These are phyloP conservation scores for Verticillium longisporum DNA, from an alignment of 2,329 filamentous ascomycete species.

Conservation along the genomic window DNA sequence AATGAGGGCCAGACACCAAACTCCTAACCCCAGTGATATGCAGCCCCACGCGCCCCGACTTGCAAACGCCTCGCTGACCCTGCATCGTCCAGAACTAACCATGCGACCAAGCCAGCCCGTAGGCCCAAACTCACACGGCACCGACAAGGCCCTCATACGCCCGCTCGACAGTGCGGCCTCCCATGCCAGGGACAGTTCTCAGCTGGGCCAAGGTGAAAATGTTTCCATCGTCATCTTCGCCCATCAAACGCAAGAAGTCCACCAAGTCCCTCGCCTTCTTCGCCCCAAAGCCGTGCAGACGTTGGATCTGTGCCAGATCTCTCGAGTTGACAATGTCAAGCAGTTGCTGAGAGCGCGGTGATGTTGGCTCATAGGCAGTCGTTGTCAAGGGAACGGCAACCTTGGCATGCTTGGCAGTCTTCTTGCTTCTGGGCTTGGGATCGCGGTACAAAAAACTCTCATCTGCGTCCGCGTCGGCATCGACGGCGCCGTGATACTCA, in stretches of 20 bases:
- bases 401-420: slow-evolving; percentile 12
- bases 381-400: slow-evolving; percentile 11
- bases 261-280: slow-evolving; percentile 62
- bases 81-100: neutral
- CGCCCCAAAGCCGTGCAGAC: slow-evolving; percentile 62
- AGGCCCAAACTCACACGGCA: neutral
- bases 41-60: neutral
- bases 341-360: slow-evolving; percentile 55
- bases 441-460: slow-evolving; percentile 21
- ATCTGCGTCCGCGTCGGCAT: slow-evolving; percentile 35
- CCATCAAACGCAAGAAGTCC: slow-evolving; percentile 42
- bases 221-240: slow-evolving; percentile 29
- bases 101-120: neutral
- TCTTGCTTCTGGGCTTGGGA: slow-evolving; percentile 4
- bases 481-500: slow-evolving; percentile 28
- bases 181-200: slow-evolving; percentile 48
- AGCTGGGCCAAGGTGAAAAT: slow-evolving; percentile 46
- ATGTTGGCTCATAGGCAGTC: slow-evolving; percentile 34
- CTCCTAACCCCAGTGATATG: neutral
- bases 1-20: neutral
- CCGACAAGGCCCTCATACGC: slow-evolving; percentile 42
- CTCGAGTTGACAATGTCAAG: slow-evolving; percentile 69
- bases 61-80: neutral
- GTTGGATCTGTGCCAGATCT: slow-evolving; percentile 57
- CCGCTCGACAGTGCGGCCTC: slow-evolving; percentile 47